Evolutionary conservation across 495 filamentous ascomycete species (phyloP), one percentile per base, ranked within the genome.

Genomic region (Aspergillus panamensis): DNA sequence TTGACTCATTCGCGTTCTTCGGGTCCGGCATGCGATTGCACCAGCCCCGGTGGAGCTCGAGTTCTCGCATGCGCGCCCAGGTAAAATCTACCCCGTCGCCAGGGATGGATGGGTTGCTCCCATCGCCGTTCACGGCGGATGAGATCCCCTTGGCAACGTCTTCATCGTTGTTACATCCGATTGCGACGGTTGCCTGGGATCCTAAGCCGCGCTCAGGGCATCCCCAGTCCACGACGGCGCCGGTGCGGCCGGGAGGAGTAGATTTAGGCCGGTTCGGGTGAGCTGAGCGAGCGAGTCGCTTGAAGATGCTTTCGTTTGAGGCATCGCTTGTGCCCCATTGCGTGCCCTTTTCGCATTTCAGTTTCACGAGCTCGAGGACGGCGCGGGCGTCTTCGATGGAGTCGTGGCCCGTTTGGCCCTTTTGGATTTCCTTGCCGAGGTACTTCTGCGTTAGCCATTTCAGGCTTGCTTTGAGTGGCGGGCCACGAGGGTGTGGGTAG

Each of bases 311-410:
- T 67, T 98, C 94, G 19, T 82, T 84, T 40, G 81, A 85, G 6
- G 81, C 75, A 20, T 92, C 91, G 50, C 79, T 82, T 0, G 85
- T 87, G 8, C 90, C 94, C 86, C 92, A 98, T 32, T 73, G 72
- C 48, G 85, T 85, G 40, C 95, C 94, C 64, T 88, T 91, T 64
- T 97, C 91, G 68, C 95, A 96, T 69, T 98, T 98, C 69, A 89
- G 84, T 67, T 93, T 96, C 9, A 96, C 84, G 1, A 98, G 84
- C 61, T 98, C 95, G 14, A 98, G 82, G 55, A 89, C 92, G 3
- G 94, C 91, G 44, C 79, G 83, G 13, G 94, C 90, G 67, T 98
- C 94, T 73, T 98, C 95, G 63, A 96, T 81, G 29, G 88, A 91
- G 77, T 97, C 86, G 65, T 98, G 94, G 8, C 94, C 94, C 2